These are phyloP conservation scores for Starmerella bombicola DNA, from an alignment of 805 yeast species.

Conservation along the genomic window DNA sequence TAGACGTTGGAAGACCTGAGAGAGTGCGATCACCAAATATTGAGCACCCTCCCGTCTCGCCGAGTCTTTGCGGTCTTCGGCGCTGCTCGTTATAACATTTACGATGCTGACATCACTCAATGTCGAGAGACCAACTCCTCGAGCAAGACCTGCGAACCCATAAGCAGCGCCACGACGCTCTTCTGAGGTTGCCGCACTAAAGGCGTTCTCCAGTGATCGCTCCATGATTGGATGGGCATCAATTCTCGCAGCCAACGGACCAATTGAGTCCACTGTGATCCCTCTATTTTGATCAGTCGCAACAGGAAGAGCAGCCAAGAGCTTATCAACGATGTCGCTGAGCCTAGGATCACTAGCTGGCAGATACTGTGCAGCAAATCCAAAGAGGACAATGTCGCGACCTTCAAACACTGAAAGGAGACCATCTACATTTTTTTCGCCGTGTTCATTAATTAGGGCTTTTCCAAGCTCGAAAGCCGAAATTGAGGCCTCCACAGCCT, in stretches of 20 bases:
- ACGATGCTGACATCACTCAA: conserved; percentile 66
- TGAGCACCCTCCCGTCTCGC: conserved; percentile 77
- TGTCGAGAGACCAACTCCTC: conserved; percentile 76
- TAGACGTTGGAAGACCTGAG: conserved; percentile 56
- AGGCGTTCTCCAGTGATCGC: conserved; percentile 45
- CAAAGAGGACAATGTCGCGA: conserved; percentile 61
- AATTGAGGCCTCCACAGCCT: conserved; percentile 51
- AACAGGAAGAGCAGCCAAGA: conserved; percentile 63
- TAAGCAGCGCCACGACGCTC: conserved; percentile 84
- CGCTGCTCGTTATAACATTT: conserved; percentile 61
- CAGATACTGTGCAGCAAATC: conserved; percentile 81
- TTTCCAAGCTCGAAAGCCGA: conserved; percentile 68
- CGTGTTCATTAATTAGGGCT: conserved; percentile 52
- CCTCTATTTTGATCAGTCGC: conserved; percentile 54
- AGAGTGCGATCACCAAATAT: conserved; percentile 71
- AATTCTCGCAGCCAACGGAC: conserved; percentile 44
- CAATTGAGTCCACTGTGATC: conserved; percentile 73
- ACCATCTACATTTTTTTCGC: conserved; percentile 52
- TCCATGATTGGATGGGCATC: conserved; percentile 46
- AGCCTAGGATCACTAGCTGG: conserved; percentile 53
- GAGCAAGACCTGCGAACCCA: conserved; percentile 86
- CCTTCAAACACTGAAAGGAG: conserved; percentile 73
- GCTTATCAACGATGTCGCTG: conserved; percentile 47
- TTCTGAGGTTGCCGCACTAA: conserved; percentile 36
- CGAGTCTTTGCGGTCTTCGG: conserved; percentile 72